phyloP scores from a whole-genome alignment of 345 rosid species.

The Aethionema arabicum region DNA sequence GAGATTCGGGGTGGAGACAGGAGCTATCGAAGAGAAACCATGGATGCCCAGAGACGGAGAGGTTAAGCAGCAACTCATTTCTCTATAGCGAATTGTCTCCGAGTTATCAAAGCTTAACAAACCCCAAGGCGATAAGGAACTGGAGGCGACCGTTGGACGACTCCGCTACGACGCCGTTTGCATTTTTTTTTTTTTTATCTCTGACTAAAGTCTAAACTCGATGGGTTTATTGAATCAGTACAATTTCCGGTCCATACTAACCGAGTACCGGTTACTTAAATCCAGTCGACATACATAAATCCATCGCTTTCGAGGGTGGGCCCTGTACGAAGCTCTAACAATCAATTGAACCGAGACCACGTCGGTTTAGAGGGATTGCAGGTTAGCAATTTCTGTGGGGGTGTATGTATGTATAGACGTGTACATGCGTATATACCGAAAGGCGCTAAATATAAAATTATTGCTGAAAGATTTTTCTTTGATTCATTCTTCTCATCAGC shows the following conservation, averaged over 20 bases:
- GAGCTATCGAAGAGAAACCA: constrained; percentile 34
- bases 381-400: constrained; percentile 4
- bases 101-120: not conserved
- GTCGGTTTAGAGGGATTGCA: constrained; percentile 15
- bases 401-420: constrained; percentile 17
- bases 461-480: constrained; percentile 4
- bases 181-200: too few relatives aligned
- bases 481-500: constrained; percentile 20
- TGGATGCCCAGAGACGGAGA: constrained; percentile 45
- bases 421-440: constrained; percentile 2
- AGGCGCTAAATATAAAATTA: constrained; percentile 25
- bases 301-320: not conserved
- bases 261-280: not conserved
- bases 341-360: constrained; percentile 23
- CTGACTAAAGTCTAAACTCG: too few relatives aligned
- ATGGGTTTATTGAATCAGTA: constrained; percentile 10
- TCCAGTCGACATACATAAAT: too few relatives aligned
- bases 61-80: constrained; percentile 42
- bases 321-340: not conserved
- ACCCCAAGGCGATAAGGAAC: constrained; percentile 15
- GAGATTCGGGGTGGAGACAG: constrained; percentile 14
- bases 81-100: not conserved
- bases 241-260: not conserved
- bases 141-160: constrained; percentile 1
- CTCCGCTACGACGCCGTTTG: not conserved